Percentiles rank a stretch among this genome's conserved stretches.
Evolutionary conservation across 306 rosid genomes (phyloP).

Genomic region (Dalbergia cochinchinensis): DNA sequence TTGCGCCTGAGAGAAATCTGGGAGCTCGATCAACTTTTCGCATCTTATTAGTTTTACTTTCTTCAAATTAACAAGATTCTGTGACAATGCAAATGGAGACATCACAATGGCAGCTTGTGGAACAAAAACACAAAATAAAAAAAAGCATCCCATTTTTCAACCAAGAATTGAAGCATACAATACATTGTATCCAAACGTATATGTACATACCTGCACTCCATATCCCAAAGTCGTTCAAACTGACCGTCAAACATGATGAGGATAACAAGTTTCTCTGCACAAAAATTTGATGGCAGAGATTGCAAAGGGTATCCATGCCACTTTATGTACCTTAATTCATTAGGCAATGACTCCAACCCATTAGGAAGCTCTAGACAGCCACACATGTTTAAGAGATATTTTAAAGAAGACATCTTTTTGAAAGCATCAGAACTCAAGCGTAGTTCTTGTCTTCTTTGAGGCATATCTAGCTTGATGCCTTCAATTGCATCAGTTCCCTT

Average conservation of each 20-base stretch:
- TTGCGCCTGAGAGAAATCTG: neutral
- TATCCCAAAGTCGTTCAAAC: constrained; percentile 35
- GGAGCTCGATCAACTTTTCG: neutral
- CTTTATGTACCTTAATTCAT: constrained; percentile 1
- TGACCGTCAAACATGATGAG: neutral
- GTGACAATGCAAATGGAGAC: neutral
- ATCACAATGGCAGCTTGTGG: neutral
- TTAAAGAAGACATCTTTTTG: neutral
- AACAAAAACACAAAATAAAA: too few relatives aligned
- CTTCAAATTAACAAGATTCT: constrained; percentile 5
- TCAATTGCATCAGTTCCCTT: constrained; percentile 11
- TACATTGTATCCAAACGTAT: neutral
- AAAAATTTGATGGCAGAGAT: constrained; percentile 29
- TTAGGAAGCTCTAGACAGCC: neutral
- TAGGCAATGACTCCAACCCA: neutral
- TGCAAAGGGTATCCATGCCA: constrained; percentile 25
- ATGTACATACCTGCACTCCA: neutral
- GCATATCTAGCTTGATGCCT: constrained; percentile 16
- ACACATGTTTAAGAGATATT: neutral
- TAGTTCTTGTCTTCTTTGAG: neutral
- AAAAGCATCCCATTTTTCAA: neutral
- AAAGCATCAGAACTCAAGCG: neutral
- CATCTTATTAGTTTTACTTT: neutral
- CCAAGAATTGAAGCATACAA: too few relatives aligned
- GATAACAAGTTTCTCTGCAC: constrained; percentile 3